Conservation (phyloP, 2,329 filamentous ascomycete species). For the Claviceps lovelessii region DNA sequence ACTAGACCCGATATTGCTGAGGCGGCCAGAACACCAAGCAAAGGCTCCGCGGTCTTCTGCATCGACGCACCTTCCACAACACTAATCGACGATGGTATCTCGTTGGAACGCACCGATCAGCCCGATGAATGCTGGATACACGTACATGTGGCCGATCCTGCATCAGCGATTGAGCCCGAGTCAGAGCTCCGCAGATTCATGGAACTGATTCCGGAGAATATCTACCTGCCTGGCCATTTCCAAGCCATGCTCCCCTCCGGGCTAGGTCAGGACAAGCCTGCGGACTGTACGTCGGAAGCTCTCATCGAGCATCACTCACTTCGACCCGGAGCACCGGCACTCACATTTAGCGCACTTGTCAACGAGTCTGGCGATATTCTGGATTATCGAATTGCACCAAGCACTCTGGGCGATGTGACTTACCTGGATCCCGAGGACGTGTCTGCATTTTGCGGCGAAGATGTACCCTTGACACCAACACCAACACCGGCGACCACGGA, state of each 20-base stretch:
- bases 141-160: conserved; percentile 65
- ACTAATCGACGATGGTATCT: conserved; percentile 70
- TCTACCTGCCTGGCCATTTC: conserved; percentile 44
- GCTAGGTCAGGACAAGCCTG: conserved; percentile 15
- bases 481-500: conserved; percentile 4
- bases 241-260: conserved; percentile 41
- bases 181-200: conserved; percentile 47
- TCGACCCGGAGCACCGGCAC: conserved; percentile 31
- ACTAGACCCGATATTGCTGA: conserved; percentile 29
- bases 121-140: conserved; percentile 56
- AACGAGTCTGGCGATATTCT: conserved; percentile 38
- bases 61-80: conserved; percentile 53
- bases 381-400: conserved; percentile 39
- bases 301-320: conserved; percentile 42
- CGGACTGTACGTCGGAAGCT: conserved; percentile 20
- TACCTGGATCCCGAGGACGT: conserved; percentile 42
- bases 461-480: conserved; percentile 4
- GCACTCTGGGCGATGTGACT: conserved; percentile 37
- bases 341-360: conserved; percentile 49
- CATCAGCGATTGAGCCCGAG: conserved; percentile 49
- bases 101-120: conserved; percentile 44
- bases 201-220: conserved; percentile 43
- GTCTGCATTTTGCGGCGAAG: conserved; percentile 27
- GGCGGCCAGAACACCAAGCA: conserved; percentile 44
- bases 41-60: conserved; percentile 48